phyloP scores from a whole-genome alignment of 2,329 filamentous ascomycete species.

The Colletotrichum sp. region DNA sequence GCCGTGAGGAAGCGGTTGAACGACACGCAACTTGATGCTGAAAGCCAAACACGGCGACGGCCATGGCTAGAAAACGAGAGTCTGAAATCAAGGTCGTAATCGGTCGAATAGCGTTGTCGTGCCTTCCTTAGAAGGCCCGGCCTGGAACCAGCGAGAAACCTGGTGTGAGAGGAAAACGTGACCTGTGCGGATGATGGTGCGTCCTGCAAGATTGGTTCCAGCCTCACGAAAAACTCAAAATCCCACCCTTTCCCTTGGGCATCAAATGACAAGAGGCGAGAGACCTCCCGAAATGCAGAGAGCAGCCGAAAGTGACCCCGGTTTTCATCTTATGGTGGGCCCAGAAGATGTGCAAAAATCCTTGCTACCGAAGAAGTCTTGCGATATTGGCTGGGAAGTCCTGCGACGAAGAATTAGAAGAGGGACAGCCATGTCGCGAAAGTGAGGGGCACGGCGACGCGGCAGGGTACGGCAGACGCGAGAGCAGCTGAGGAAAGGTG shows the following conservation, averaged over 20 bases:
- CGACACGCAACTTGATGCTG: background rate
- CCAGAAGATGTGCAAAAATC: background rate
- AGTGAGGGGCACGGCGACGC: background rate
- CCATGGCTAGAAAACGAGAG: background rate
- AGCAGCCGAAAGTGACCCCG: slow-evolving; percentile 15
- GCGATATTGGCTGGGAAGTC: slow-evolving; percentile 4
- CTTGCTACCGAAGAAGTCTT: slow-evolving; percentile 3
- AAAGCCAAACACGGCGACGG: background rate
- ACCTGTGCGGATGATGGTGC: slow-evolving; percentile 8
- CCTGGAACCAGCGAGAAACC: background rate
- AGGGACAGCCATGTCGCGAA: background rate
- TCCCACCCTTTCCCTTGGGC: slow-evolving; percentile 5
- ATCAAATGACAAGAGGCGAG: slow-evolving; percentile 13
- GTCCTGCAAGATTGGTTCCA: slow-evolving; percentile 16
- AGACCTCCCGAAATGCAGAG: slow-evolving; percentile 2
- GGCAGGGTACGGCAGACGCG: background rate
- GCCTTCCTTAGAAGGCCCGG: background rate
- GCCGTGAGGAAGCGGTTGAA: background rate
- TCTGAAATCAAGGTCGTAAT: background rate
- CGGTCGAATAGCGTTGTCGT: slow-evolving; percentile 1
- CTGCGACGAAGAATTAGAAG: background rate
- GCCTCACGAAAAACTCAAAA: slow-evolving; percentile 22
- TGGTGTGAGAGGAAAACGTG: background rate
- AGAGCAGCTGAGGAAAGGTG: background rate
- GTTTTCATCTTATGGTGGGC: background rate